A percentile compares a stretch with the other conserved stretches of the same genome.
These are phyloP conservation scores for Pythium aquatile DNA, from an alignment of 352 stramenopile species.

Conservation along the genomic window DNA sequence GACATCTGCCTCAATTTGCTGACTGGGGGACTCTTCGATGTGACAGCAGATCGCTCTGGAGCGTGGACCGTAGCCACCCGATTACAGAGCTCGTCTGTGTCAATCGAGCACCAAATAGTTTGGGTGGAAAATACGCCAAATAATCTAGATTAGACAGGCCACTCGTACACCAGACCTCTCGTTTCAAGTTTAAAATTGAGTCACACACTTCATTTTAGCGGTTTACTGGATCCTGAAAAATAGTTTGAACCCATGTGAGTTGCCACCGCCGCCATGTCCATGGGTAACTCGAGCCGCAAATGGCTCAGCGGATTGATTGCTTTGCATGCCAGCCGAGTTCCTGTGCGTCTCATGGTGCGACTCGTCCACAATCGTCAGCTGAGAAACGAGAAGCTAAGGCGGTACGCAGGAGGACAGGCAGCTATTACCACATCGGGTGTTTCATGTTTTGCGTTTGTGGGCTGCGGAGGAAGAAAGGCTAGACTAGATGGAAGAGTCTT, in stretches of 20 bases:
- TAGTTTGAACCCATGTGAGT: background rate
- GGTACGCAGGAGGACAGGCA: background rate
- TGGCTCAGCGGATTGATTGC: background rate
- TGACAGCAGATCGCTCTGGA: background rate
- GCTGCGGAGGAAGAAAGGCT: background rate
- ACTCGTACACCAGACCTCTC: background rate
- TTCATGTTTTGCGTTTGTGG: background rate
- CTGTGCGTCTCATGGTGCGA: background rate
- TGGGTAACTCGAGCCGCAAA: no score
- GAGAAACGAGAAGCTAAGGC: background rate
- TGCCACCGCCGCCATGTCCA: no score
- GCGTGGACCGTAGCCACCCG: background rate
- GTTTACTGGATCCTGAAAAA: background rate
- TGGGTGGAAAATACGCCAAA: background rate
- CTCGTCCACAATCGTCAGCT: background rate
- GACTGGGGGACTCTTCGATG: slow-evolving; percentile 2
- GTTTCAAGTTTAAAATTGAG: background rate
- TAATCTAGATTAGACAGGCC: background rate
- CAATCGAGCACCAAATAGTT: background rate
- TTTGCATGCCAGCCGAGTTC: background rate
- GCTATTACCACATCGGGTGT: background rate
- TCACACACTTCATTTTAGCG: background rate
- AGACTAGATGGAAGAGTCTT: slow-evolving; percentile 57
- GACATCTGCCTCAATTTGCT: slow-evolving; percentile 3
- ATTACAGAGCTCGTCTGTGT: background rate